Percentiles rank a stretch among this genome's conserved stretches.
These are phyloP conservation scores for Candida boidinii DNA, from an alignment of 805 yeast species.

Conservation along the genomic window DNA sequence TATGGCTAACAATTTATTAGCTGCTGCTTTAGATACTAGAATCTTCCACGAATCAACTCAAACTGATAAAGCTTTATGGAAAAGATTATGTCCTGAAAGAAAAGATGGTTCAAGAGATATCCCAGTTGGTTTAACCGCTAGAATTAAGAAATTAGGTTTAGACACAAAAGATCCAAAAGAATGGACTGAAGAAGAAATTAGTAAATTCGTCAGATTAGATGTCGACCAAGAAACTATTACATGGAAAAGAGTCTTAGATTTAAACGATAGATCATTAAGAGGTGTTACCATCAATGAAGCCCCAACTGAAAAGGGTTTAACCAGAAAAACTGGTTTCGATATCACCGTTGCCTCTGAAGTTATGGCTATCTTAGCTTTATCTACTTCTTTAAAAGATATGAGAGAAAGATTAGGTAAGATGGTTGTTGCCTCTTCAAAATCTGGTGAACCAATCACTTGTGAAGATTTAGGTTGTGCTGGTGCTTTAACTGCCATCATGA, in stretches of 20 bases:
- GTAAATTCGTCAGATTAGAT: conserved; percentile 71
- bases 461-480: conserved; percentile 96
- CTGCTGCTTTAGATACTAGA: conserved; percentile 96
- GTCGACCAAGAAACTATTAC: conserved; percentile 88
- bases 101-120: conserved; percentile 68
- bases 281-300: conserved; percentile 88
- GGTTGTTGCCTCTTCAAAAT: conserved; percentile 74
- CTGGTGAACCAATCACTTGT: conserved; percentile 81
- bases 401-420: conserved; percentile 80
- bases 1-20: conserved; percentile 86
- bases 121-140: conserved; percentile 67
- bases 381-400: conserved; percentile 73
- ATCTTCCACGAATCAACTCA: conserved; percentile 92
- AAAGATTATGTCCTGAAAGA: conserved; percentile 78
- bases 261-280: conserved; percentile 86
- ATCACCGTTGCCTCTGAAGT: conserved; percentile 94
- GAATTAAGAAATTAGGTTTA: conserved; percentile 78
- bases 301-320: conserved; percentile 83
- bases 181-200: conserved; percentile 68
- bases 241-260: conserved; percentile 89
- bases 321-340: conserved; percentile 87
- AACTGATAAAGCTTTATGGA: conserved; percentile 66
- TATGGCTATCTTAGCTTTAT: conserved; percentile 90
- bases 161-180: conserved; percentile 71
- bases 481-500: conserved; percentile 87